These are phyloP conservation scores for Pleodorina starrii DNA, from an alignment of 139 green algal species.

Conservation along the genomic window DNA sequence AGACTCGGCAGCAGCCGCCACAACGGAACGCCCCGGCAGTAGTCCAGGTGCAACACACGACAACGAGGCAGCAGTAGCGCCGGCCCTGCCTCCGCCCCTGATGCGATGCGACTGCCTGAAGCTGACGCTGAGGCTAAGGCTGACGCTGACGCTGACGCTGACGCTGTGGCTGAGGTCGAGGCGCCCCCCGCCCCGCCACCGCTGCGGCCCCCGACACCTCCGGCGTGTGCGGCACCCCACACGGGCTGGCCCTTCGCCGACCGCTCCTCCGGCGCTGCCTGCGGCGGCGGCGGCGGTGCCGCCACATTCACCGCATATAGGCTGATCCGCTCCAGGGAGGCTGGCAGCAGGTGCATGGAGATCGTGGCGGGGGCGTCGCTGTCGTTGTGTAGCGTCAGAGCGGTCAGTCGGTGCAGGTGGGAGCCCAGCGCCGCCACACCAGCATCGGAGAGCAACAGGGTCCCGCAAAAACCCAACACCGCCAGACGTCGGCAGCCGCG, in stretches of 20 bases:
- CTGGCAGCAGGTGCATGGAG: background rate
- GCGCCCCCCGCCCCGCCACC: too few relatives aligned
- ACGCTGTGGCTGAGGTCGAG: background rate
- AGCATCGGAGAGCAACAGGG: background rate
- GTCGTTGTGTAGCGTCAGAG: slow-evolving; percentile 22
- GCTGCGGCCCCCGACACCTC: background rate
- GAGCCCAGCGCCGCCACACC: background rate
- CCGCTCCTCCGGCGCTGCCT: background rate
- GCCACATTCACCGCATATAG: background rate
- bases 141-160: too few relatives aligned
- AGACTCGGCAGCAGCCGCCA: background rate
- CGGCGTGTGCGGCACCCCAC: too few relatives aligned
- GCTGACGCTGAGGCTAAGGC: background rate
- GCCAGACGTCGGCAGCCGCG: background rate
- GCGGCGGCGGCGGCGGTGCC: background rate
- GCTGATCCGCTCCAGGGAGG: background rate
- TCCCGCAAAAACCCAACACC: background rate
- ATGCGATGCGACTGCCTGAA: background rate
- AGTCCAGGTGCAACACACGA: slow-evolving; percentile 10
- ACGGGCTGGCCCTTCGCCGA: background rate
- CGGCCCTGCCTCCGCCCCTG: background rate
- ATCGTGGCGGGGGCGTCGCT: background rate
- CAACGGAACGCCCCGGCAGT: background rate
- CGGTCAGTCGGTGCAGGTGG: background rate
- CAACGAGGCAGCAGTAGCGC: slow-evolving; percentile 11